These are phyloP conservation scores for Fonsecaea multimorphosa DNA, from an alignment of 2,329 filamentous ascomycete species.

Conservation along the genomic window DNA sequence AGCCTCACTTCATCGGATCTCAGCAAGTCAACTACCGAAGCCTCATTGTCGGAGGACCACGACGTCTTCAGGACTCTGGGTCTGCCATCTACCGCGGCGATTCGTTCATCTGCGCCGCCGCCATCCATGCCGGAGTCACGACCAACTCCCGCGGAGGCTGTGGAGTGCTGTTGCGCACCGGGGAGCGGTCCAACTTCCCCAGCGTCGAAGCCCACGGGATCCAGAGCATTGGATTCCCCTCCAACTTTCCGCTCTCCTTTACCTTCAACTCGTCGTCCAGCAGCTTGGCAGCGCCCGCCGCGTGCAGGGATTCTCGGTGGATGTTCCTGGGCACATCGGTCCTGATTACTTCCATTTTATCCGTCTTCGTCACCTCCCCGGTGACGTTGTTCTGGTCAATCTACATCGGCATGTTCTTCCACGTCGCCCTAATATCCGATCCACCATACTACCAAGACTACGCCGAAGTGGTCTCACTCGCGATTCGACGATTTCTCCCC, in stretches of 20 bases:
- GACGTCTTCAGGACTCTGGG: constrained; percentile 46
- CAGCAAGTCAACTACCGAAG: constrained; percentile 61
- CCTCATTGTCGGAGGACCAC: constrained; percentile 62
- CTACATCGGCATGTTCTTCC: constrained; percentile 64
- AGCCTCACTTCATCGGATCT: constrained; percentile 64
- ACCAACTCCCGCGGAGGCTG: constrained; percentile 62
- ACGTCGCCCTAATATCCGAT: constrained; percentile 66
- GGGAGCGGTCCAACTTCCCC: constrained; percentile 57
- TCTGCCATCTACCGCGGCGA: constrained; percentile 62
- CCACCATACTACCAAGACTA: constrained; percentile 62
- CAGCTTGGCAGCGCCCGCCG: constrained; percentile 28
- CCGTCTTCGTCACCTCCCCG: constrained; percentile 63
- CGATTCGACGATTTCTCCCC: constrained; percentile 64
- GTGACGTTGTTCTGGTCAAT: constrained; percentile 62
- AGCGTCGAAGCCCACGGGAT: constrained; percentile 58
- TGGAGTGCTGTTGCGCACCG: constrained; percentile 60
- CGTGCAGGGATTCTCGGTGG: constrained; percentile 64
- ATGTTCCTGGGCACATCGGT: constrained; percentile 62
- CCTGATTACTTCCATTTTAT: constrained; percentile 60
- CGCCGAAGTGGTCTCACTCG: constrained; percentile 60
- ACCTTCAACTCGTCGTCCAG: constrained; percentile 11
- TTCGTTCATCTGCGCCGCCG: constrained; percentile 66
- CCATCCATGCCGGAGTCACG: constrained; percentile 65
- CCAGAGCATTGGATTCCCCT: constrained; percentile 59
- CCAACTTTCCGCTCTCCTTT: constrained; percentile 57